Percentiles rank a stretch among this genome's conserved stretches.
Conservation (phyloP, 108 stramenopile genomes). For the Skeletonema costatum region DNA sequence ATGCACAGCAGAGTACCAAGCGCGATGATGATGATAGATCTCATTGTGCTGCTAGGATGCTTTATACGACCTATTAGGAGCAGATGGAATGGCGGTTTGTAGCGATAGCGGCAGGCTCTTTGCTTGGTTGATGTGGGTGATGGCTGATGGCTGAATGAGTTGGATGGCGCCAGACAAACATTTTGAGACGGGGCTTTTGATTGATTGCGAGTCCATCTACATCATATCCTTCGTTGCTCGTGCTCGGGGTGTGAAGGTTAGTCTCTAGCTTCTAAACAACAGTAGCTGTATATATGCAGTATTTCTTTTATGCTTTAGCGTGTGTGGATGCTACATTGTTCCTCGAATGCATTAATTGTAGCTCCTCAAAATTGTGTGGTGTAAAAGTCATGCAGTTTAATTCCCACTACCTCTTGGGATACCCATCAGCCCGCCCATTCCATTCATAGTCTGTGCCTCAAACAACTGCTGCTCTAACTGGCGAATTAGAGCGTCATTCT, state of each 20-base stretch:
- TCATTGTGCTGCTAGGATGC: background rate
- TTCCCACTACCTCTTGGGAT: background rate
- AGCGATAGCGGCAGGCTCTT: too few relatives aligned
- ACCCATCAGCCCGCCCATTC: background rate
- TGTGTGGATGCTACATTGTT: background rate
- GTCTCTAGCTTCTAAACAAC: too few relatives aligned
- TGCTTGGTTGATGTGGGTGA: too few relatives aligned
- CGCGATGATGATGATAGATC: background rate
- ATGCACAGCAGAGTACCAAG: background rate
- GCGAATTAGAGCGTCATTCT: background rate
- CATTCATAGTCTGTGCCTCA: background rate
- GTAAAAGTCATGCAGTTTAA: background rate
- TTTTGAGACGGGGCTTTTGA: too few relatives aligned
- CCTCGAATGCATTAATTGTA: background rate
- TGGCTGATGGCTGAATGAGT: too few relatives aligned
- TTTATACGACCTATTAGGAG: too few relatives aligned
- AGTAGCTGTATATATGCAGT: background rate
- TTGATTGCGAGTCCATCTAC: too few relatives aligned
- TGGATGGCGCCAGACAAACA: too few relatives aligned
- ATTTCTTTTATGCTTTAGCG: background rate
- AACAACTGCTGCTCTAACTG: constrained; percentile 18
- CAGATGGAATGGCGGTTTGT: too few relatives aligned
- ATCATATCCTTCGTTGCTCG: too few relatives aligned
- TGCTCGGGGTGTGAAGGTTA: too few relatives aligned
- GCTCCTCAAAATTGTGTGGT: background rate